Evolutionary conservation across 73 alveolate genomes (phyloP), one percentile per base, ranked within the genome.

Genomic region (Paramecium sexaurelia): DNA sequence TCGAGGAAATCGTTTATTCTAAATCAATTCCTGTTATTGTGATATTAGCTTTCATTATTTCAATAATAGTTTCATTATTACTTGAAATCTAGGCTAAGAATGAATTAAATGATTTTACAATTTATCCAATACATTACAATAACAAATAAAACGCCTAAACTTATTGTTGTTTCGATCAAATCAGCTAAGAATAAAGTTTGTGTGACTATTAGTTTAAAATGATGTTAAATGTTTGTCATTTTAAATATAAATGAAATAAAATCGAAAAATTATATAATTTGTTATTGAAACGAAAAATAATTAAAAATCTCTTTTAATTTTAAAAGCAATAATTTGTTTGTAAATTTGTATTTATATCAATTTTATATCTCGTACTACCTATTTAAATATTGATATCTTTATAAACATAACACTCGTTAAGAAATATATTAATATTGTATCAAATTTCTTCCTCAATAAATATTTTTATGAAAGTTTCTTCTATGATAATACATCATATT

Each of bases 41-140:
- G 83, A 61, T 61, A 32, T 61, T 61, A 24, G 83, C 83, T 20
- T 61, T 61, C 83, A 61, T 61, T 32, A 61, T 29, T 32, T 61
- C 83, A 61, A 61, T 61, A 61, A 61, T 61, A 61, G 83, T 61
- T 27, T 61, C 83, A 61, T 61, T 61, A 61, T 61, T 61, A 61
- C 43, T 61, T 29, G 83, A 61, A 11, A 61, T 61, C 22, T 61
- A 45, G n/a, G 47, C 83, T 61, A 61, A 10, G 8, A 24, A 29
- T 61, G 11, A 26, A 61, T 32, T 8, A 29, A 61, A 61, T 29
- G 26, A 11, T 15, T 51, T 32, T 61, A 61, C 83, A 29, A 61
- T 61, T 61, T 13, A 32, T 61, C 83, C 83, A 61, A 61, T 56
- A 56, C 75, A 56, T 56, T 10, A 56, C 37, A 24, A 56, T 15